A percentile compares a stretch with the other conserved stretches of the same genome.
Conservation (phyloP, 225 moss, liverwort and hornwort species). For the Anthoceros angustus region DNA sequence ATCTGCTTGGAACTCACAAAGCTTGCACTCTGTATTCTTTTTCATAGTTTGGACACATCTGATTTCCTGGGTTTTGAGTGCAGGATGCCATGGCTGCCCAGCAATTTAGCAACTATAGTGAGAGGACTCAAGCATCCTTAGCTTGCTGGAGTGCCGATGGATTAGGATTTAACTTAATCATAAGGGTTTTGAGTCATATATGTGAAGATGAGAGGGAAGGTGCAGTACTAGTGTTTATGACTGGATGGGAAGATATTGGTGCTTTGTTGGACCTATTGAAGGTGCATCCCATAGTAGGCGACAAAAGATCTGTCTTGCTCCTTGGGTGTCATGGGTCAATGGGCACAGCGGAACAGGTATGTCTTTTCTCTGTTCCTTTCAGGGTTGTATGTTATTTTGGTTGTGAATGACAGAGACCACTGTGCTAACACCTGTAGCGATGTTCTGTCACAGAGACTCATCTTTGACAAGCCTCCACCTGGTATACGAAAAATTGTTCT, state of each 20-base stretch:
- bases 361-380: background rate
- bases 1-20: background rate
- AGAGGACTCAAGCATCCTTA: conserved; percentile 63
- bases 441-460: conserved; percentile 36
- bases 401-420: background rate
- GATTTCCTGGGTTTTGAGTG: background rate
- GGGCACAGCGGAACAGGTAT: conserved; percentile 56
- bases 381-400: background rate
- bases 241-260: conserved; percentile 88
- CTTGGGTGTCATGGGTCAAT: conserved; percentile 91
- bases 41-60: too few relatives aligned
- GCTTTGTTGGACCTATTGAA: conserved; percentile 61
- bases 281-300: conserved; percentile 52
- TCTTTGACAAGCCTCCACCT: conserved; percentile 60
- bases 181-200: conserved; percentile 55
- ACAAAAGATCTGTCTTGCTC: conserved; percentile 39
- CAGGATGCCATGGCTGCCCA: conserved; percentile 49
- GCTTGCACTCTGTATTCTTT: too few relatives aligned
- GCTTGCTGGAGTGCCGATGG: conserved; percentile 85
- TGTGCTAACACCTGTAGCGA: background rate
- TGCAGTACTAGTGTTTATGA: conserved; percentile 87
- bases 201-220: conserved; percentile 47
- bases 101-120: conserved; percentile 36
- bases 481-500: conserved; percentile 89
- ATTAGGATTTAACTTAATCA: conserved; percentile 71